These are phyloP conservation scores for Kwoniella botswanensis DNA, from an alignment of 768 basidiomycete species.

Conservation along the genomic window DNA sequence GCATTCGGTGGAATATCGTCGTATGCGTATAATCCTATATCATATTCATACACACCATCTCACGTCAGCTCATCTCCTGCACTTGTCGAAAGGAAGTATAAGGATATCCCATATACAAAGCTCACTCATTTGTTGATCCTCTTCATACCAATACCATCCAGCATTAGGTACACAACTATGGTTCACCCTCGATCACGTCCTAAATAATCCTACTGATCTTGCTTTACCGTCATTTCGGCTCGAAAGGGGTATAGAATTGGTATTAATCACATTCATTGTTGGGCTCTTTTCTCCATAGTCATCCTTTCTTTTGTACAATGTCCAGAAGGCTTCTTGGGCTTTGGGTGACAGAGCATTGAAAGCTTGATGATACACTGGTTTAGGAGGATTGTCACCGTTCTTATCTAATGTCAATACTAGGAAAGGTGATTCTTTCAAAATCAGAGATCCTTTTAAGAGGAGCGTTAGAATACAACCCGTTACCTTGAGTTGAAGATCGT, in stretches of 20 bases:
- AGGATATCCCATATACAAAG: too few species aligned
- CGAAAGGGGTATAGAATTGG: neutral
- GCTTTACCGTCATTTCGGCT: neutral
- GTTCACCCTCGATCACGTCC: neutral
- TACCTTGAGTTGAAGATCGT: neutral
- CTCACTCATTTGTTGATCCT: neutral
- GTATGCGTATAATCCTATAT: slow-evolving; percentile 8
- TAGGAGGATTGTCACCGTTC: too few species aligned
- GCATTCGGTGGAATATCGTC: slow-evolving; percentile 1
- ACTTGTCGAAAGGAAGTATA: neutral
- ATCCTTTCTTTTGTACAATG: neutral
- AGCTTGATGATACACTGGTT: neutral
- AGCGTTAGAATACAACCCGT: neutral
- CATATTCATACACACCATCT: neutral
- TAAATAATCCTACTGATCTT: neutral
- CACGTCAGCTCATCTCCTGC: neutral
- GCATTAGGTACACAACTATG: neutral
- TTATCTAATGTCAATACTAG: neutral
- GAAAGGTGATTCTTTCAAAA: neutral
- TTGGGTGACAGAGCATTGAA: neutral
- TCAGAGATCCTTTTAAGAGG: neutral
- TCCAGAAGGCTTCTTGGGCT: neutral
- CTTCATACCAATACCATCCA: slow-evolving; percentile 2
- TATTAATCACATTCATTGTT: slow-evolving; percentile 1
- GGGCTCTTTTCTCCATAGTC: neutral